These are phyloP conservation scores for Penicillium sp. DNA, from an alignment of 2,329 filamentous ascomycete species.

Conservation along the genomic window DNA sequence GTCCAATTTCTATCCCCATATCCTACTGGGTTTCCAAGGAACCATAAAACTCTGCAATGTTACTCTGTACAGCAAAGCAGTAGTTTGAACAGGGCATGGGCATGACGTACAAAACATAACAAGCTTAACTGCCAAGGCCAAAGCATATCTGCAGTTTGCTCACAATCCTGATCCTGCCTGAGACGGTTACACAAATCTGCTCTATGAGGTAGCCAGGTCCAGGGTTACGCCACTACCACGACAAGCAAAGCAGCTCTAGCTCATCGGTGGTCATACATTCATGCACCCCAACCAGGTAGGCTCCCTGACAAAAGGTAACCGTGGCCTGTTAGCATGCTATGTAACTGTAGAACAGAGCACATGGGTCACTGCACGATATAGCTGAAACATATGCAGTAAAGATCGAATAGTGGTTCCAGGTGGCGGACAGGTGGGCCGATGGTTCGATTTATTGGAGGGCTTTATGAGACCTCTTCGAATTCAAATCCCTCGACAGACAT, in stretches of 20 bases:
- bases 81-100: background rate
- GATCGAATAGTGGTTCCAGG: background rate
- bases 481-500: background rate
- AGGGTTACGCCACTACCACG: slow-evolving; percentile 1
- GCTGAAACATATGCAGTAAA: slow-evolving; percentile 9
- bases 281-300: slow-evolving; percentile 4
- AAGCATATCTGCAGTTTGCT: background rate
- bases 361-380: background rate
- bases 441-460: background rate
- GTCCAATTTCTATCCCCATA: no score
- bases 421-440: background rate
- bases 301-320: slow-evolving; percentile 10
- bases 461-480: background rate
- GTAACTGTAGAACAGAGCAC: slow-evolving; percentile 16
- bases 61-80: slow-evolving; percentile 1
- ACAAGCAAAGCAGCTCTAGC: background rate
- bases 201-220: background rate
- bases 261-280: slow-evolving; percentile 6
- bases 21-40: background rate
- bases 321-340: slow-evolving; percentile 4
- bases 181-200: slow-evolving; percentile 5
- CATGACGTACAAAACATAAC: background rate
- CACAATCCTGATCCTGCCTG: no score
- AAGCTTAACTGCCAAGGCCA: background rate
- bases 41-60: background rate